These are phyloP conservation scores for Choanephora cucurbitarum DNA, from an alignment of 371 early-diverging fungal genomes.

Conservation along the genomic window DNA sequence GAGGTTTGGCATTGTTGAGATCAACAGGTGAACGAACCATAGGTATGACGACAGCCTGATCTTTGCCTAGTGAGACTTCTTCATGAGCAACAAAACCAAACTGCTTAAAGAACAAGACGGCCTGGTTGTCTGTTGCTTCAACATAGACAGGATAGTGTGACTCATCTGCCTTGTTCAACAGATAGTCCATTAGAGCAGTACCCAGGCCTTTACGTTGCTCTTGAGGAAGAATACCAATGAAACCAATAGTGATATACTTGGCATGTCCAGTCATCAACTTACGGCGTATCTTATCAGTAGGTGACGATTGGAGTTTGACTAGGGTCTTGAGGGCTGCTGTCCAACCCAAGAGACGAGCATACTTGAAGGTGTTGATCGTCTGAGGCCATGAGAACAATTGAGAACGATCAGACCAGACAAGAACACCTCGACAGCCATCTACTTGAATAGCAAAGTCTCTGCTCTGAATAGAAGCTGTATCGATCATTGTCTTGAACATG, in stretches of 20 bases:
- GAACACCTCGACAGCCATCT: constrained; percentile 51
- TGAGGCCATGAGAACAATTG: constrained; percentile 32
- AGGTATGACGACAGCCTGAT: constrained; percentile 17
- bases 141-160: constrained; percentile 86
- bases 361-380: constrained; percentile 29
- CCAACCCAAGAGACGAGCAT: constrained; percentile 36
- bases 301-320: constrained; percentile 27
- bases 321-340: constrained; percentile 24
- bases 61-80: constrained; percentile 14
- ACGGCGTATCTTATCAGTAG: constrained; percentile 34
- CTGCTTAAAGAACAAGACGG: constrained; percentile 63
- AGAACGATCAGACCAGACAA: constrained; percentile 41
- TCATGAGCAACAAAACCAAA: constrained; percentile 37
- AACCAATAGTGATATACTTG: constrained; percentile 34
- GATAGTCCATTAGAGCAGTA: constrained; percentile 33
- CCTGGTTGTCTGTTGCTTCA: constrained; percentile 84
- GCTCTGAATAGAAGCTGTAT: constrained; percentile 38
- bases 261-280: constrained; percentile 30
- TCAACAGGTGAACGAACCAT: constrained; percentile 40
- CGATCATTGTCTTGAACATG: constrained; percentile 38
- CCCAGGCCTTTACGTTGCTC: constrained; percentile 49
- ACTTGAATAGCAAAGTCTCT: constrained; percentile 49
- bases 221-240: constrained; percentile 45
- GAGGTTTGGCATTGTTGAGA: constrained; percentile 19
- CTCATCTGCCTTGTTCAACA: constrained; percentile 61